phyloP scores from a whole-genome alignment of 2,329 filamentous ascomycete genomes.

The Bipolaris sorokiniana region DNA sequence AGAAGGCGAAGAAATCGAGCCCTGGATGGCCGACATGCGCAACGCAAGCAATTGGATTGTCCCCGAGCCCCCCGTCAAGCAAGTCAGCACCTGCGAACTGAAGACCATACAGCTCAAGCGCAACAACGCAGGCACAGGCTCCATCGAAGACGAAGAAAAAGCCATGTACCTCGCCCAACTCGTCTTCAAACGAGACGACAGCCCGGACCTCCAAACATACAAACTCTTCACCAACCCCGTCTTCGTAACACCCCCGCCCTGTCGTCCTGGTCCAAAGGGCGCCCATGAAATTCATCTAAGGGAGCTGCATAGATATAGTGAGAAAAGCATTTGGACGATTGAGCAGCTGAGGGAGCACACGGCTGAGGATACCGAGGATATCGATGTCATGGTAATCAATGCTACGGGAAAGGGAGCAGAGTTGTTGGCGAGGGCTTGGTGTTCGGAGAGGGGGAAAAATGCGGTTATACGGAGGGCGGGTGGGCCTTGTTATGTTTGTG shows the following conservation, averaged over 20 bases:
- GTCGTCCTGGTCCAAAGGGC: not conserved
- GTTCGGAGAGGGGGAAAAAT: not conserved
- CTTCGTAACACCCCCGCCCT: not conserved
- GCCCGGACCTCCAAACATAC: not conserved
- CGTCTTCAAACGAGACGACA: not conserved
- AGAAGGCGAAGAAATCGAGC: not conserved
- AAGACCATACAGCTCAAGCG: not conserved
- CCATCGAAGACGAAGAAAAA: not conserved
- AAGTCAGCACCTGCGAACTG: not conserved
- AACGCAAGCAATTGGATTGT: not conserved
- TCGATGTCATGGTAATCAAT: not conserved
- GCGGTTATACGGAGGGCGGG: not conserved
- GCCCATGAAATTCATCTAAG: conserved; percentile 1
- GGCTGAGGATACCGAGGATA: not conserved
- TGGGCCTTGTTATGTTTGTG: conserved; percentile 1
- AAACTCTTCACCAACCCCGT: conserved; percentile 1
- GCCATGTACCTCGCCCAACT: not conserved
- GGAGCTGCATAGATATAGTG: not conserved
- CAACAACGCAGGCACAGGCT: not conserved
- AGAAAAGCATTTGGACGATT: not conserved
- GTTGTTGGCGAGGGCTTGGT: not conserved
- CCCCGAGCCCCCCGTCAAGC: not conserved
- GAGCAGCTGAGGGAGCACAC: not conserved
- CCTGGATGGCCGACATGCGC: not conserved
- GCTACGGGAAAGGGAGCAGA: not conserved